phyloP scores from a whole-genome alignment of 352 stramenopile genomes.

The Thraustotheca clavata region DNA sequence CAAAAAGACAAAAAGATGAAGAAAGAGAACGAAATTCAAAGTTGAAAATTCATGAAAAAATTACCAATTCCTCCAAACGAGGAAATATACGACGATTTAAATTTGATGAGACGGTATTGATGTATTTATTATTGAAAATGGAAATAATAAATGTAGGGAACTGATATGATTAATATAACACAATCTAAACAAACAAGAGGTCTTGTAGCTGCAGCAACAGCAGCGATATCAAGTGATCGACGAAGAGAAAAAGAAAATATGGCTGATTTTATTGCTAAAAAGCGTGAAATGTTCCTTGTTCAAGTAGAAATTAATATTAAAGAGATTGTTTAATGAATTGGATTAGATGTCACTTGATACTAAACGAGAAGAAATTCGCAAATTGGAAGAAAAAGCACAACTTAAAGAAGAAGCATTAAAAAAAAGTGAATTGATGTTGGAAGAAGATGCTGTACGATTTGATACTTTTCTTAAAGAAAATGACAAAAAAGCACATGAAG shows the following conservation, averaged over 20 bases:
- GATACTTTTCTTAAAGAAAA: slow-evolving; percentile 97
- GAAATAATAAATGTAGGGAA: slow-evolving; percentile 24
- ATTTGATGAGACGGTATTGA: slow-evolving; percentile 53
- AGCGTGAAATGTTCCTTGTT: slow-evolving; percentile 95
- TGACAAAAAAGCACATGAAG: slow-evolving; percentile 94
- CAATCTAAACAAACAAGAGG: slow-evolving; percentile 68
- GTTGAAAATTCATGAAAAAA: slow-evolving; percentile 89
- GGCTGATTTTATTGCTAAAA: slow-evolving; percentile 94
- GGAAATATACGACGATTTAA: slow-evolving; percentile 74
- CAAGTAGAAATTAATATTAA: slow-evolving; percentile 27
- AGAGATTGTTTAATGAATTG: background rate
- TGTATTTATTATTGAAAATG: background rate
- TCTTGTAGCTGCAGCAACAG: slow-evolving; percentile 66
- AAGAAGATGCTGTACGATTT: slow-evolving; percentile 93
- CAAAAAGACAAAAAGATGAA: slow-evolving; percentile 81
- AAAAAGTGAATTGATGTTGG: slow-evolving; percentile 93
- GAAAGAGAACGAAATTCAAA: slow-evolving; percentile 34
- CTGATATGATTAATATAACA: slow-evolving; percentile 40
- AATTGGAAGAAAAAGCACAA: slow-evolving; percentile 93
- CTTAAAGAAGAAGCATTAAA: slow-evolving; percentile 93
- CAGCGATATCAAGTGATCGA: slow-evolving; percentile 74
- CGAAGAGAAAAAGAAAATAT: slow-evolving; percentile 93
- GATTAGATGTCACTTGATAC: slow-evolving; percentile 90
- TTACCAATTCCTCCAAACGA: slow-evolving; percentile 63
- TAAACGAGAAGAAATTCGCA: slow-evolving; percentile 94